Percentiles rank a stretch among this genome's conserved stretches.
phyloP scores from a whole-genome alignment of 257 asterid genomes.

The Gentiana straminea region DNA sequence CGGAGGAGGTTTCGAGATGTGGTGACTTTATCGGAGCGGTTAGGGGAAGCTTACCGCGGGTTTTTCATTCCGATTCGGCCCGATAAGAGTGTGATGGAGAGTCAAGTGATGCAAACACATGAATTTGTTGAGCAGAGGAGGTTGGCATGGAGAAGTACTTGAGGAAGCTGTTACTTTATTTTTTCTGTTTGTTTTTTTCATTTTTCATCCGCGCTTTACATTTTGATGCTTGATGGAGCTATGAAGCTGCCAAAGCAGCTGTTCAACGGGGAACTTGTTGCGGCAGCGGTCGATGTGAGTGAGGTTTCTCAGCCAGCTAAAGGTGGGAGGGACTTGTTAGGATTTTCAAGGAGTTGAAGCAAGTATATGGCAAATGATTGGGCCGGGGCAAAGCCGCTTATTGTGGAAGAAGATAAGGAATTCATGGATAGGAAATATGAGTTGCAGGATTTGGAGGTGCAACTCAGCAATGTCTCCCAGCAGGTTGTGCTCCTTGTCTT shows the following conservation, averaged over 20 bases:
- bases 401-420: conserved; percentile 81
- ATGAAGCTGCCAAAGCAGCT: conserved; percentile 55
- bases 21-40: conserved; percentile 64
- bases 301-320: conserved; percentile 59
- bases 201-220: no score
- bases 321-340: conserved; percentile 74
- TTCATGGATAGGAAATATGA: conserved; percentile 60
- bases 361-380: conserved; percentile 83
- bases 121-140: conserved; percentile 93
- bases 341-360: conserved; percentile 83
- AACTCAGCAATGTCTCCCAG: conserved; percentile 78
- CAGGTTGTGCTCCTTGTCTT: conserved; percentile 43
- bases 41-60: conserved; percentile 68
- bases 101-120: conserved; percentile 83
- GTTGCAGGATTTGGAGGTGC: conserved; percentile 74
- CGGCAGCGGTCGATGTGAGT: conserved; percentile 24
- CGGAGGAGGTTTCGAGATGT: conserved; percentile 87
- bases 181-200: no score
- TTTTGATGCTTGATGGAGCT: conserved; percentile 56
- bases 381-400: conserved; percentile 63
- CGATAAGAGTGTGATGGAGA: conserved; percentile 88
- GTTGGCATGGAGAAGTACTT: conserved; percentile 75
- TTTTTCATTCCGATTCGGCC: conserved; percentile 79
- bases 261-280: conserved; percentile 29
- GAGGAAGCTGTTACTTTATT: conserved; percentile 53